phyloP scores from a whole-genome alignment of 1,139 yeast genomes.

The Trichomonascaceae sp. region DNA sequence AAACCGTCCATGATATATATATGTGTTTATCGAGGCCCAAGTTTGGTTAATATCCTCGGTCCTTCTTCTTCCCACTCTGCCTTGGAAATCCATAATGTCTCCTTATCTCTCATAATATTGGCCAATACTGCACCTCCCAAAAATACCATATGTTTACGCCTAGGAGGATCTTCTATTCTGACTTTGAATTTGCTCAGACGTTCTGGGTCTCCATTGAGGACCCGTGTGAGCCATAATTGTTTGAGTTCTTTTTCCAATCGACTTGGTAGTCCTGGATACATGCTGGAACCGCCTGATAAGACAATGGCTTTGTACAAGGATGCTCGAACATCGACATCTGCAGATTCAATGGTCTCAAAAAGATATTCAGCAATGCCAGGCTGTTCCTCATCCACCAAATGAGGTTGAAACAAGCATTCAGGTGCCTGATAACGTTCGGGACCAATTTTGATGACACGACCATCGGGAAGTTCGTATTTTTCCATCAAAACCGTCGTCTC shows the following conservation, averaged over 20 bases:
- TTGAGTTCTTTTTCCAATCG: constrained; percentile 92
- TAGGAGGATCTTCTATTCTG: constrained; percentile 96
- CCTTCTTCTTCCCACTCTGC: constrained; percentile 99
- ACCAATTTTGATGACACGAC: constrained; percentile 88
- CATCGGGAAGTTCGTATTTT: constrained; percentile 91
- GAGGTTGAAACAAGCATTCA: constrained; percentile 96
- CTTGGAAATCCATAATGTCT: constrained; percentile 95
- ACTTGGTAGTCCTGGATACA: constrained; percentile 98
- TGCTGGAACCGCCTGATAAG: constrained; percentile 92
- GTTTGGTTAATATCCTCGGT: constrained; percentile 69
- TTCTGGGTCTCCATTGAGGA: constrained; percentile 78
- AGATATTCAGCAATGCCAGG: constrained; percentile 93
- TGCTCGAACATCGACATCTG: constrained; percentile 89
- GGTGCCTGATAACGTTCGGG: constrained; percentile 98
- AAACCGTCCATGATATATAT: background rate
- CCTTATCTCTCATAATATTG: constrained; percentile 96
- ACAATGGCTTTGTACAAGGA: constrained; percentile 89
- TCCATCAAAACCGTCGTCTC: constrained; percentile 94
- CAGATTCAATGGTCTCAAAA: constrained; percentile 87
- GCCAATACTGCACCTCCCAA: constrained; percentile 99
- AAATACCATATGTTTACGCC: constrained; percentile 98
- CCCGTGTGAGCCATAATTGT: constrained; percentile 90
- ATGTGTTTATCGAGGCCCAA: constrained; percentile 74
- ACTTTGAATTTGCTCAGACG: constrained; percentile 90
- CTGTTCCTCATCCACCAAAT: constrained; percentile 93